Evolutionary conservation across 2,329 filamentous ascomycete species (phyloP).

Genomic region (Monilinia polystroma): DNA sequence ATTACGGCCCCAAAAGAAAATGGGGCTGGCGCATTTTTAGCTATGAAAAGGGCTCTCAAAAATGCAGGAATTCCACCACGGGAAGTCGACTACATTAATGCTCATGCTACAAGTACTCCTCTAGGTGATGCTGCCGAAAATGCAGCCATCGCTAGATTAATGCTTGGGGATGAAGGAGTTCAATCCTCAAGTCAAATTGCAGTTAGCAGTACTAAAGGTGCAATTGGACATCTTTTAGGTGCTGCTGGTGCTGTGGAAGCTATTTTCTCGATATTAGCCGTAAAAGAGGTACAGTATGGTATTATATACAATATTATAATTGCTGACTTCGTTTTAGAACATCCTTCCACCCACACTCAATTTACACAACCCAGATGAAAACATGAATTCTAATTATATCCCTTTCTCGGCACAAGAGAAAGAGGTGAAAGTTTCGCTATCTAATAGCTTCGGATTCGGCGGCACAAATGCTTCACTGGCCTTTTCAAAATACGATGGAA

Average conservation of each 20-base stretch:
- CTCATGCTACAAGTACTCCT: constrained; percentile 85
- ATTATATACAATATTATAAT: background rate
- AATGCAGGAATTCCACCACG: constrained; percentile 67
- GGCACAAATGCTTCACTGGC: constrained; percentile 92
- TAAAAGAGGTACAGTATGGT: constrained; percentile 64
- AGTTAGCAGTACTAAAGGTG: constrained; percentile 91
- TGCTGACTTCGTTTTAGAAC: constrained; percentile 52
- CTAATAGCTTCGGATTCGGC: constrained; percentile 97
- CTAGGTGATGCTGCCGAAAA: constrained; percentile 90
- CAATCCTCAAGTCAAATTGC: constrained; percentile 63
- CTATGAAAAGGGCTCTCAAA: constrained; percentile 81
- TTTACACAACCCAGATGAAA: constrained; percentile 62
- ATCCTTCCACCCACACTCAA: constrained; percentile 85
- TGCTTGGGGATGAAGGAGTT: constrained; percentile 71
- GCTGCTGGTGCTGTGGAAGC: constrained; percentile 90
- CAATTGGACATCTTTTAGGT: constrained; percentile 86
- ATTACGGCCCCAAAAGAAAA: constrained; percentile 87
- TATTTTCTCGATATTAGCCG: constrained; percentile 76
- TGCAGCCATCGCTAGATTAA: constrained; percentile 71
- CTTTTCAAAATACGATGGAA: constrained; percentile 50
- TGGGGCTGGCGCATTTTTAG: constrained; percentile 75
- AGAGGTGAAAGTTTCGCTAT: constrained; percentile 71
- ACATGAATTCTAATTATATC: constrained; percentile 83
- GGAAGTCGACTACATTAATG: constrained; percentile 87
- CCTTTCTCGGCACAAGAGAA: constrained; percentile 68